Conservation (phyloP, 495 filamentous ascomycete genomes). For the Cenococcum geophilum region DNA sequence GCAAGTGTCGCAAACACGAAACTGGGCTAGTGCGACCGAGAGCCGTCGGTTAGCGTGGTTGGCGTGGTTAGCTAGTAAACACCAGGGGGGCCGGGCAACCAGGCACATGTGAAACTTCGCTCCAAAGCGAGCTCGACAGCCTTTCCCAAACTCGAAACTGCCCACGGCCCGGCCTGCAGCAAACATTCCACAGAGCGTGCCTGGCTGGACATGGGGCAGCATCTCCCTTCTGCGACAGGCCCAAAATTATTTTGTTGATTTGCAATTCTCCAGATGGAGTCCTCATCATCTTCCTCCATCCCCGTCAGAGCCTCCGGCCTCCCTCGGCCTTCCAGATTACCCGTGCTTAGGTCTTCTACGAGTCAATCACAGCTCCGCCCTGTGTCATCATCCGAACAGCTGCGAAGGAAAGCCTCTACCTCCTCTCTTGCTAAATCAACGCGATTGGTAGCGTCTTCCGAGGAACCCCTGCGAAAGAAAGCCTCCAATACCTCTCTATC, state of each 20-base stretch:
- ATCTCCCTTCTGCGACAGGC: background rate
- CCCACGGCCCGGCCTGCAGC: background rate
- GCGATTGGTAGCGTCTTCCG: background rate
- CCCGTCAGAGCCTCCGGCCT: slow-evolving; percentile 32
- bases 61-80: too few species aligned
- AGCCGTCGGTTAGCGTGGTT: too few species aligned
- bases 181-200: background rate
- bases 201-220: background rate
- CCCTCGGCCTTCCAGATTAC: slow-evolving; percentile 35
- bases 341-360: slow-evolving; percentile 26
- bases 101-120: too few species aligned
- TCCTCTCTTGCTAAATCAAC: slow-evolving; percentile 16
- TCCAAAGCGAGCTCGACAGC: background rate
- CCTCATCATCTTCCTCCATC: slow-evolving; percentile 25
- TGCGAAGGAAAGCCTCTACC: slow-evolving; percentile 25
- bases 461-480: slow-evolving; percentile 22
- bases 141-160: background rate
- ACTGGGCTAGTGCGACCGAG: background rate
- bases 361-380: slow-evolving; percentile 20
- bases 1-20: background rate
- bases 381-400: slow-evolving; percentile 16
- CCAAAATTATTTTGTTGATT: slow-evolving; percentile 1
- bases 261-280: slow-evolving; percentile 27
- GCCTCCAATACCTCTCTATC: slow-evolving; percentile 15
- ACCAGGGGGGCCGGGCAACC: too few species aligned